These are phyloP conservation scores for Kokia cookei DNA, from an alignment of 441 rosid genomes.

Conservation along the genomic window DNA sequence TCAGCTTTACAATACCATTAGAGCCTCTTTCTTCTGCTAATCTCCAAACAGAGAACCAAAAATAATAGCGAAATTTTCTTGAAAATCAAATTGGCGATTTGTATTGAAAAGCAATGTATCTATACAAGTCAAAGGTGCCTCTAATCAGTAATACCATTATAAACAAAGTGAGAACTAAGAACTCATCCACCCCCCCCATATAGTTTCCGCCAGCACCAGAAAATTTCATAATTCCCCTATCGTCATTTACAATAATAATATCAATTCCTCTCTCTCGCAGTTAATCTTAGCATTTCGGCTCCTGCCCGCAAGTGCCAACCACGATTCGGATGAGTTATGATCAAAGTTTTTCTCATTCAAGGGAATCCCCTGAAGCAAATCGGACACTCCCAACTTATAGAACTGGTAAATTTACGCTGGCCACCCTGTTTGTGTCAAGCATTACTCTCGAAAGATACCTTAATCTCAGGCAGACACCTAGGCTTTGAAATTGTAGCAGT, in stretches of 20 bases:
- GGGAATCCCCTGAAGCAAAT: background rate
- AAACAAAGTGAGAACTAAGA: background rate
- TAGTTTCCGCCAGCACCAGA: background rate
- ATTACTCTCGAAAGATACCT: slow-evolving; percentile 45
- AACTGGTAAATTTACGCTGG: background rate
- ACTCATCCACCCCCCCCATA: background rate
- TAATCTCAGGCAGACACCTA: slow-evolving; percentile 19
- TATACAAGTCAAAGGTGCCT: slow-evolving; percentile 6
- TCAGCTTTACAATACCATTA: no score
- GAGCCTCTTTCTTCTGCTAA: background rate
- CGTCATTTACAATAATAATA: background rate
- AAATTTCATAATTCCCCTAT: background rate
- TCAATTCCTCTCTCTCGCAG: background rate
- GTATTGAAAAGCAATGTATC: slow-evolving; percentile 1
- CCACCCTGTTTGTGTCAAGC: slow-evolving; percentile 9
- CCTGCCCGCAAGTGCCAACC: background rate
- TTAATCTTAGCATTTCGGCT: background rate
- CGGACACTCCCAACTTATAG: background rate
- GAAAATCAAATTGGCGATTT: background rate
- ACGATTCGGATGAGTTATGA: background rate
- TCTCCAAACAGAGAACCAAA: background rate
- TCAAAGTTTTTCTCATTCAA: background rate
- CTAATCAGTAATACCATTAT: background rate
- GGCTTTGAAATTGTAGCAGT: slow-evolving; percentile 35
- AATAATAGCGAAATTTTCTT: background rate